These are phyloP conservation scores for Silene coronaria DNA, from an alignment of 179 eudicot species.

Conservation along the genomic window DNA sequence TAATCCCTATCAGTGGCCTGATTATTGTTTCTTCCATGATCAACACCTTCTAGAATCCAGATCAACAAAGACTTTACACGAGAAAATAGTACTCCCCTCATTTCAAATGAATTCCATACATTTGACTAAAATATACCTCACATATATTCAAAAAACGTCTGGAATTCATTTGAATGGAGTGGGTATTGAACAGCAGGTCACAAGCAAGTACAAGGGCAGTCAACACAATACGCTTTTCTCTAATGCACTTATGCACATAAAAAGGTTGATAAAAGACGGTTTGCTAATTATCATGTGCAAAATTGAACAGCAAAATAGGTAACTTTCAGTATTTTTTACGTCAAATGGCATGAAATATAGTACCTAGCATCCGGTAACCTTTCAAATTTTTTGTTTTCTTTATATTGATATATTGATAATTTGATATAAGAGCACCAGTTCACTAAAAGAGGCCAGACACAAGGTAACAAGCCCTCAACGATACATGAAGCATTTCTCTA, in stretches of 20 bases:
- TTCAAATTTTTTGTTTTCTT: background rate
- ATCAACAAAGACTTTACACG: conserved; percentile 7
- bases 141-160: too few relatives aligned
- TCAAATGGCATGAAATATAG: background rate
- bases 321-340: background rate
- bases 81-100: too few relatives aligned
- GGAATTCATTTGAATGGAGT: too few relatives aligned
- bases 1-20: conserved; percentile 22
- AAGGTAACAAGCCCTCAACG: background rate
- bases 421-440: background rate
- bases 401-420: too few relatives aligned
- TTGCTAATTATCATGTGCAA: background rate
- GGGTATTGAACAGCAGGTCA: conserved; percentile 10
- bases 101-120: too few relatives aligned
- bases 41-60: conserved; percentile 30
- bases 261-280: background rate
- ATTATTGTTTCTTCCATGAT: conserved; percentile 23
- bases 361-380: background rate
- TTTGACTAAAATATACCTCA: too few relatives aligned
- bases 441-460: conserved; percentile 3
- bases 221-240: background rate
- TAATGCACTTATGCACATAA: background rate
- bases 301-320: background rate
- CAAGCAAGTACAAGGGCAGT: background rate
- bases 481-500: background rate